Evolutionary conservation across 1,139 yeast genomes (phyloP), one percentile per base, ranked within the genome.

Genomic region (Geotrichum fermentans): DNA sequence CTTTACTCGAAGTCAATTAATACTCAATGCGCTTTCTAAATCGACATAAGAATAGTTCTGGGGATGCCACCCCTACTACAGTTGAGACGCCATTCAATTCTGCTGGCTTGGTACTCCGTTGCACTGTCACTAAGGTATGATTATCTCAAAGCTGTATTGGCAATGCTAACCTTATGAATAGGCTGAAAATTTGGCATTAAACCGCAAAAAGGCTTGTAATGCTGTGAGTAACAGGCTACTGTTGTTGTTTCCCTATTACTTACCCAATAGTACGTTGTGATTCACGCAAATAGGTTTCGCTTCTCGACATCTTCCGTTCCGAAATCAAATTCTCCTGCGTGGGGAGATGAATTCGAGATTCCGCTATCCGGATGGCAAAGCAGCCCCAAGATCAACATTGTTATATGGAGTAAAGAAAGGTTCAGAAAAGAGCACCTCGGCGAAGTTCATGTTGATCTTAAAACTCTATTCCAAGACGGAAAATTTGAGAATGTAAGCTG

Each of bases 371-470:
- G 51, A 7, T 58, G 61, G 61, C 49, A 36, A 52, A 42, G 55
- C 7, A 60, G 58, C 20, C 56, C 59, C 6, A 56, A 60, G 0
- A 34, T 71, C 2, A 65, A 64, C 24, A 56, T 70, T 17, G 68
- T 67, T 1, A 66, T 65, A 18, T 69, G 73, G 73, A 69, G 65
- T 50, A 63, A 66, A 45, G 66, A 64, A 35, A 53, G 61, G 16
- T 55, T 58, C 37, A 52, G 62, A 16, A 63, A 65, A 51, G 73
- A 70, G 48, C 81, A 80, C 58, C 62, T 81, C 48, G 87, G 87
- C 1, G 86, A 80, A 55, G 64, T 76, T 22, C 62, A 81, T 34
- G 55, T 81, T 14, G 67, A 30, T 22, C 39, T 38, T 7, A 22
- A 18, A 28, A 29, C 17, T 13, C 40, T 40, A 17, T 41, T 33